These are phyloP conservation scores for Plasmodium sp. DNA, from an alignment of 169 alveolate genomes.

Conservation along the genomic window DNA sequence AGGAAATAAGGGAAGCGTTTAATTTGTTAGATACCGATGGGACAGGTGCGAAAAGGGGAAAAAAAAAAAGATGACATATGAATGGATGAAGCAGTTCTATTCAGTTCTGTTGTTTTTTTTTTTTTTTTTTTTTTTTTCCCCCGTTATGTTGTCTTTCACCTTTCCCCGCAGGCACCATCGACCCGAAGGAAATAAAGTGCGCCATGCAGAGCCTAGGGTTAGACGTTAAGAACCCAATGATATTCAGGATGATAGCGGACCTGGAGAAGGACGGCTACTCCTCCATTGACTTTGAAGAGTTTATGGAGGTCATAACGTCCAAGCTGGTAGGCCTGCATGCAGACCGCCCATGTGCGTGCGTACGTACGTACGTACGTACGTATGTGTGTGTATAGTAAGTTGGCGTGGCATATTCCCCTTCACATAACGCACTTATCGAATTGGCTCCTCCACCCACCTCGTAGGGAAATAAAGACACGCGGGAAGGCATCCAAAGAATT, in stretches of 20 bases:
- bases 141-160: not conserved
- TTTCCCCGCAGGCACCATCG: conserved; percentile 91
- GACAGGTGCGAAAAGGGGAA: conserved; percentile 86
- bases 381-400: not conserved
- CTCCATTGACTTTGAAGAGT: conserved; percentile 97
- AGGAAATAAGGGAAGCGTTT: conserved; percentile 99
- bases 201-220: conserved; percentile 99
- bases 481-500: conserved; percentile 98
- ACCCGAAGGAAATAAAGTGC: conserved; percentile 98
- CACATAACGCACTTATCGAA: not conserved
- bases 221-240: conserved; percentile 98
- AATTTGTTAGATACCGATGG: conserved; percentile 99
- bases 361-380: not conserved
- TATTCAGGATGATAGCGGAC: conserved; percentile 98
- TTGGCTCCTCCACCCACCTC: not conserved
- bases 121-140: conserved; percentile 18
- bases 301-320: conserved; percentile 98
- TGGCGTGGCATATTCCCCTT: not conserved
- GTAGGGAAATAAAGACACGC: conserved; percentile 97
- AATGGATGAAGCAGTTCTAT: not conserved
- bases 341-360: not conserved
- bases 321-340: conserved; percentile 83
- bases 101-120: not conserved
- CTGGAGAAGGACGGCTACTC: conserved; percentile 97
- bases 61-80: not conserved